A percentile compares a stretch with the other conserved stretches of the same genome.
phyloP scores from a whole-genome alignment of 2,329 filamentous ascomycete species.

The Atkinsonella hypoxylon region DNA sequence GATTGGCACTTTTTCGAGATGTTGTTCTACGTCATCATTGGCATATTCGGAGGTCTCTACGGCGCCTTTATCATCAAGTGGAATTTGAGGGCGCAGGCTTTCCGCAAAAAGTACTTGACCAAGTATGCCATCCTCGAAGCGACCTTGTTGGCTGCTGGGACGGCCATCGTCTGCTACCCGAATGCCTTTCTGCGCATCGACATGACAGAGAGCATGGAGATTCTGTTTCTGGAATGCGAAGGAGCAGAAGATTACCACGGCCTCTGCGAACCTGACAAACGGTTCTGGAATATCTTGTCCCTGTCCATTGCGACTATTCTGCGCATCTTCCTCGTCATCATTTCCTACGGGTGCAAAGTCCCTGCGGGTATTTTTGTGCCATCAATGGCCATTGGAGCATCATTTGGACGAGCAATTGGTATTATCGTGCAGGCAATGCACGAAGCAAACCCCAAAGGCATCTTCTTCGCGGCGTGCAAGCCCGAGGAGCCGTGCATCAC shows the following conservation, averaged over 20 bases:
- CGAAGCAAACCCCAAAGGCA: constrained; percentile 67
- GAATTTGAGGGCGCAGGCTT: constrained; percentile 83
- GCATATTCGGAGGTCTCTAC: constrained; percentile 87
- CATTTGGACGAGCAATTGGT: constrained; percentile 86
- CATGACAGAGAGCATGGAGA: constrained; percentile 99
- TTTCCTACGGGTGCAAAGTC: constrained; percentile 96
- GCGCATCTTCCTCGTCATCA: constrained; percentile 74
- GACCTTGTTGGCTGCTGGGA: constrained; percentile 68
- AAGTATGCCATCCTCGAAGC: constrained; percentile 80
- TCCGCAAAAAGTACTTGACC: constrained; percentile 82
- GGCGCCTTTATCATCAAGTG: constrained; percentile 97
- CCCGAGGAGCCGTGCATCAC: constrained; percentile 94
- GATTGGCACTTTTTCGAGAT: constrained; percentile 98
- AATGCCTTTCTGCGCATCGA: constrained; percentile 93
- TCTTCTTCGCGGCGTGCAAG: constrained; percentile 79
- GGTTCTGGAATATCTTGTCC: constrained; percentile 68
- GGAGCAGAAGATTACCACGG: constrained; percentile 79
- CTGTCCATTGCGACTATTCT: constrained; percentile 69
- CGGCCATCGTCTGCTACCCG: constrained; percentile 89
- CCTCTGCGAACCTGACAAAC: constrained; percentile 68
- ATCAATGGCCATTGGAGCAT: constrained; percentile 93
- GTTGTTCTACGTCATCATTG: constrained; percentile 82
- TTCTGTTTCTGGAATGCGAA: constrained; percentile 88
- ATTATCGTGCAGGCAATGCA: constrained; percentile 86
- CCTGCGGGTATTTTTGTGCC: constrained; percentile 96